Base-by-base conservation (phyloP, 2,329 filamentous ascomycete species). In the Pseudohalonectria lignicola region DNA sequence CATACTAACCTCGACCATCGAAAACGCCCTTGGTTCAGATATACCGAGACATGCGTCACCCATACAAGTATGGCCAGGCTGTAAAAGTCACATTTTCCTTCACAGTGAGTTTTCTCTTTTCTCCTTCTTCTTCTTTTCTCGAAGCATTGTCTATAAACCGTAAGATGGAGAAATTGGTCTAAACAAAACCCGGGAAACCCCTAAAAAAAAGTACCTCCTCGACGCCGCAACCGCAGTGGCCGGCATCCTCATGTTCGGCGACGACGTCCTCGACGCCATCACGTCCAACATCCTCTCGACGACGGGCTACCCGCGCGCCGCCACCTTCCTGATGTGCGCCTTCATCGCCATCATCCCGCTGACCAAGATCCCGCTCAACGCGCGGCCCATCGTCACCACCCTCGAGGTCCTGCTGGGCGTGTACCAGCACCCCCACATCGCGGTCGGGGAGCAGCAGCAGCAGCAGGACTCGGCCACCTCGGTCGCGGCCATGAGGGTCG, bases 231-330 rank as follows among this genome's bases (percentile, higher is more conserved):
- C 94, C 54, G 88, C 86, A 19, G 73, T 92, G 32, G 75, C 84
- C 10, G 90, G 92, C 29, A 74, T 92, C 41, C 70, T 95, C 46
- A 96, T 98, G 90, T 98, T 95, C 57, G 90, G 90, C 43, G 84
- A 94, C 48, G 71, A 66, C n/a, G 85, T 94, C 39, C 74, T 72
- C 40, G 88, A 94, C 45, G 86, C 93, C 57, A 80, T 96, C 54
- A 95, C 92, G 0, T 82, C 82, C 51, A 96, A 94, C 60, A 81
- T 98, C 43, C 74, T 96, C 46, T 67, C 72, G 37, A 82, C 77
- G 1, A 60, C 70, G 5, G 81, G 80, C 39, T 95, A 94, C 54
- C 86, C 90, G 1, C 63, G 73, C 11, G 69, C 66, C 1, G 60
- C 94, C 30, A 86, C 79, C n/a, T 62, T 90, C 34, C 66, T 90